phyloP scores from a whole-genome alignment of 2,329 filamentous ascomycete genomes.

The Cyphellophora europaea region DNA sequence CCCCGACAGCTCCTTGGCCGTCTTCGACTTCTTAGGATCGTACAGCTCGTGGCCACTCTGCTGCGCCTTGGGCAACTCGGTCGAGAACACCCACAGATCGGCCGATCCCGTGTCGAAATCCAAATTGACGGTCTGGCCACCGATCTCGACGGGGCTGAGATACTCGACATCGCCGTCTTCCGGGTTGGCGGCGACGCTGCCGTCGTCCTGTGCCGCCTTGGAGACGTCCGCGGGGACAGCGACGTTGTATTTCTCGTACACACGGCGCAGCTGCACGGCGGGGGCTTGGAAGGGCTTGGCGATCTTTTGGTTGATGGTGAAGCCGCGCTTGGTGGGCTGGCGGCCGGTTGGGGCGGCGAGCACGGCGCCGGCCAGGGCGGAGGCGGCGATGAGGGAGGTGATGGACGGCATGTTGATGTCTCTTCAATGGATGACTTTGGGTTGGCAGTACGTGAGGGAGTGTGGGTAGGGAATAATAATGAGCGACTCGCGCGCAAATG shows the following conservation, averaged over 20 bases:
- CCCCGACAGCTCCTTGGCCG: slow-evolving; percentile 36
- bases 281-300: slow-evolving; percentile 14
- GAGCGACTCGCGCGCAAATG: background rate
- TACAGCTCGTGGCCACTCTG: slow-evolving; percentile 51
- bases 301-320: slow-evolving; percentile 15
- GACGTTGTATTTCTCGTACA: slow-evolving; percentile 16
- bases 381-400: slow-evolving; percentile 8
- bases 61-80: slow-evolving; percentile 41
- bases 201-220: slow-evolving; percentile 8
- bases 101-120: slow-evolving; percentile 64
- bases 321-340: slow-evolving; percentile 11
- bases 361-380: slow-evolving; percentile 8
- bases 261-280: slow-evolving; percentile 13
- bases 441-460: background rate
- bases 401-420: slow-evolving; percentile 7
- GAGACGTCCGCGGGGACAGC: slow-evolving; percentile 13
- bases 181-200: slow-evolving; percentile 30
- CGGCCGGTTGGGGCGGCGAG: slow-evolving; percentile 12
- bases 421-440: too few relatives aligned
- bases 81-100: slow-evolving; percentile 65
- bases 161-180: slow-evolving; percentile 48
- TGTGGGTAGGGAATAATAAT: background rate
- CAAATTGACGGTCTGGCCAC: slow-evolving; percentile 52
- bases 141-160: slow-evolving; percentile 53
- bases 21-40: slow-evolving; percentile 35